phyloP scores from a whole-genome alignment of 73 alveolate genomes.

The Paramecium caudatum region DNA sequence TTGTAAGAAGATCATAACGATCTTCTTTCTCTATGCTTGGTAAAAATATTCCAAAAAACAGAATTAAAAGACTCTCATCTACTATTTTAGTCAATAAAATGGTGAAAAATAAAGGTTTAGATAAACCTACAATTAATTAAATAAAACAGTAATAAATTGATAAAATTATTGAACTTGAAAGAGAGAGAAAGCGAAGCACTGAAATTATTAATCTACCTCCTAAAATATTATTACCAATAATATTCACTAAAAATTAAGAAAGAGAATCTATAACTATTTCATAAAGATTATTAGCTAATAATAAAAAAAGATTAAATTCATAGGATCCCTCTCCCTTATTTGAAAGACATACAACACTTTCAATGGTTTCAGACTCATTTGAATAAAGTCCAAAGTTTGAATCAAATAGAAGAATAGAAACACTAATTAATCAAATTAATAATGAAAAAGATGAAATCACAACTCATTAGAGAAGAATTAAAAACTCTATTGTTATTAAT shows the following conservation, averaged over 20 bases:
- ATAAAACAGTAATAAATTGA: slow-evolving; percentile 24
- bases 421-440: not conserved
- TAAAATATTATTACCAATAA: slow-evolving; percentile 7
- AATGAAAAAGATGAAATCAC: not conserved
- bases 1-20: not conserved
- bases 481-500: not conserved
- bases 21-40: not conserved
- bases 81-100: slow-evolving; percentile 7
- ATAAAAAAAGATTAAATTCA: not conserved
- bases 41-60: not conserved
- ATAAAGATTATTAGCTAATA: too few relatives aligned
- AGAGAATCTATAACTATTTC: not conserved
- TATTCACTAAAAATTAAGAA: not conserved
- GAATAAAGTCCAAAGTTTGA: slow-evolving; percentile 37
- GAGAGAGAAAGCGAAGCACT: slow-evolving; percentile 18
- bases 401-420: slow-evolving; percentile 45
- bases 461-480: slow-evolving; percentile 11
- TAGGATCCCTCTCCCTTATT: slow-evolving; percentile 34
- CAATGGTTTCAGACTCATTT: slow-evolving; percentile 41
- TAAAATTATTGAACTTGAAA: not conserved
- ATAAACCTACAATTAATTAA: slow-evolving; percentile 8
- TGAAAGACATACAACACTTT: slow-evolving; percentile 4
- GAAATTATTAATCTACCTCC: not conserved
- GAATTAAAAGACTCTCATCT: slow-evolving; percentile 45
- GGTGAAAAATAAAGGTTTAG: slow-evolving; percentile 59